Conservation (phyloP, 2,329 filamentous ascomycete species). For the Fusarium stilboides region DNA sequence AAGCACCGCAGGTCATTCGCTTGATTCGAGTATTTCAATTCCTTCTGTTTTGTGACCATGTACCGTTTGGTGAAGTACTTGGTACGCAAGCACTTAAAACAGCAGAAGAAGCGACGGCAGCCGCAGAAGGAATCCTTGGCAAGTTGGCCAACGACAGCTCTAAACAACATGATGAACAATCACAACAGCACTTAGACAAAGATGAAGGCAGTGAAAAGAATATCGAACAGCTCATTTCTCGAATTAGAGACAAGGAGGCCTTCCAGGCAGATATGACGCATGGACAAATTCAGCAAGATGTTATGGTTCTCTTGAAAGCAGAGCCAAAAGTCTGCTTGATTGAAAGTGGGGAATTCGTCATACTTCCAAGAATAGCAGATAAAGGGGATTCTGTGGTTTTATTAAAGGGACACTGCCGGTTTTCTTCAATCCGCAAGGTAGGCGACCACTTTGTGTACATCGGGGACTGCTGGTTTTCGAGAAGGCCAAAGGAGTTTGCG, state of each 20-base stretch:
- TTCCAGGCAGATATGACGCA: not conserved
- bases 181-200: rapidly evolving
- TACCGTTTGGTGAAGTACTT: not conserved
- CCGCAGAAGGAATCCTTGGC: not conserved
- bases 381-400: constrained; percentile 7
- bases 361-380: not conserved
- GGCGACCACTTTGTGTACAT: not conserved
- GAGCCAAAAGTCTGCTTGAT: not conserved
- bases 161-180: not conserved
- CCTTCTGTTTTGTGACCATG: rapidly evolving
- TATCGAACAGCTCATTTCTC: not conserved
- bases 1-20: not conserved
- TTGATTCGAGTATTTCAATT: not conserved
- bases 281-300: not conserved
- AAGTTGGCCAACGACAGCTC: not conserved
- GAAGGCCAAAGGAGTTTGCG: not conserved
- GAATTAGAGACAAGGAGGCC: rapidly evolving
- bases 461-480: not conserved
- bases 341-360: not conserved
- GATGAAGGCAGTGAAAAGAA: rapidly evolving
- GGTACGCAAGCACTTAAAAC: not conserved
- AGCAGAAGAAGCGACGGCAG: not conserved
- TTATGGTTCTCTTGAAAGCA: not conserved
- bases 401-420: not conserved
- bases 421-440: not conserved